Evolutionary conservation across 129 eudicot species (phyloP), one percentile per base, ranked within the genome.

Genomic region (Flaveria linearis): DNA sequence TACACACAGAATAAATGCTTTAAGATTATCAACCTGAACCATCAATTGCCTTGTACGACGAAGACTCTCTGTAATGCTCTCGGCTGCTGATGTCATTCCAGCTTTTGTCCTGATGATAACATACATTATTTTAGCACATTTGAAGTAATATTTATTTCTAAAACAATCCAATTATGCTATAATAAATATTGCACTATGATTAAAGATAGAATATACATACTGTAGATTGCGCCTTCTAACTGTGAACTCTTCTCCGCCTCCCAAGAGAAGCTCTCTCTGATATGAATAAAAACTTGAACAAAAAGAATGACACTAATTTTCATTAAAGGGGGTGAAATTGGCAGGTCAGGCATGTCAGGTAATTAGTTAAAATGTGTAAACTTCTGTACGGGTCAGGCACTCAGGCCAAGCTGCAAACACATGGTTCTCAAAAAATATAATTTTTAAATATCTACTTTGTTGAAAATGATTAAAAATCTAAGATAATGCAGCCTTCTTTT

Each of bases 41-140:
- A 20, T 20, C 22, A 20, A 20, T 20, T 20, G 22, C 7, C 97
- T 93, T 49, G 96, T 87, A 60, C 98, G 96, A 2, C 97, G 88
- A 79, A 93, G 98, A 75, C 98, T 87, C 63, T 93, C 98, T 69
- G 98, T 93, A 80, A 93, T 93, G 82, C 97, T 90, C 80, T 93
- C 97, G 64, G 98, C 98, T 15, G 97, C 98, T 72, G 98, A 88
- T 49, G 98, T 93, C 97, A 93, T 93, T 74, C 98, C 98, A 36
- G 96, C 92, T 86, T 88, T 93, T 80, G 98, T 93, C 87, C 98
- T 93, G 66, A 56, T 49, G 62, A 20, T 41, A 43, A 13, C 22
- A 50, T 33, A 46, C n/a, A 45, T 39, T 53, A 15, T 50, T 71
- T 75, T 68, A 74, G 55, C 57, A 69, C 16, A 39, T 62, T 20